Conservation (phyloP, 2,329 filamentous ascomycete species). For the Fusarium sambucinum region DNA sequence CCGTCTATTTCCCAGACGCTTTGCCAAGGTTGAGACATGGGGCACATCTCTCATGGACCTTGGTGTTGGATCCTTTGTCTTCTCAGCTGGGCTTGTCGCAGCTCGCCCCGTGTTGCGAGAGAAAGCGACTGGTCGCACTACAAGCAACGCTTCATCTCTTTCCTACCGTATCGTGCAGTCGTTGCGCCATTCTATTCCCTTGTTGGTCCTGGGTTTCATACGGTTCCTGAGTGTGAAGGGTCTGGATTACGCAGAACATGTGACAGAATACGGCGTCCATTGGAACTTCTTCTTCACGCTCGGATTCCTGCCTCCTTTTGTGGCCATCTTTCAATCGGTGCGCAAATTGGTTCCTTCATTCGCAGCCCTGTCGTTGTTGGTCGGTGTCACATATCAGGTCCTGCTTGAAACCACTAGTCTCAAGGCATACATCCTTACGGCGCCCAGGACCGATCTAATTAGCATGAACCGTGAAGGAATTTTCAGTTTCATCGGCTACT, state of each 20-base stretch:
- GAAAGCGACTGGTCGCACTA: constrained; percentile 63
- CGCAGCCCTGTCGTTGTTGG: constrained; percentile 76
- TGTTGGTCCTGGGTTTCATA: constrained; percentile 82
- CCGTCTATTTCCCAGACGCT: constrained; percentile 88
- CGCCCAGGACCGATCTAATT: constrained; percentile 80
- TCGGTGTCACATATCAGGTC: constrained; percentile 79
- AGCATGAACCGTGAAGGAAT: constrained; percentile 95
- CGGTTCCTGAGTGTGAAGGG: constrained; percentile 92
- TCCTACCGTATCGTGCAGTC: constrained; percentile 72
- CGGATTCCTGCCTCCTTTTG: constrained; percentile 86
- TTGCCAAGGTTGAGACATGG: constrained; percentile 99
- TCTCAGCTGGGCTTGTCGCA: constrained; percentile 90
- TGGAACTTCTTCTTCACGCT: constrained; percentile 99
- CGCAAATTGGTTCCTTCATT: constrained; percentile 80
- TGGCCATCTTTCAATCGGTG: constrained; percentile 82
- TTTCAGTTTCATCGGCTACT: constrained; percentile 94
- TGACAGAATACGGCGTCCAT: constrained; percentile 96
- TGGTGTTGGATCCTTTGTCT: constrained; percentile 97
- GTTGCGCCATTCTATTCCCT: constrained; percentile 82
- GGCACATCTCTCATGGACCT: constrained; percentile 99
- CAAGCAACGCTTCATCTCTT: constrained; percentile 63
- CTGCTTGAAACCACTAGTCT: constrained; percentile 81
- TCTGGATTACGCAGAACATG: constrained; percentile 95
- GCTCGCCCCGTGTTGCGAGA: constrained; percentile 83
- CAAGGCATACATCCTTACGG: constrained; percentile 84